Evolutionary conservation across 305 asterid genomes (phyloP), one percentile per base, ranked within the genome.

Genomic region (Fraxinus sp.): DNA sequence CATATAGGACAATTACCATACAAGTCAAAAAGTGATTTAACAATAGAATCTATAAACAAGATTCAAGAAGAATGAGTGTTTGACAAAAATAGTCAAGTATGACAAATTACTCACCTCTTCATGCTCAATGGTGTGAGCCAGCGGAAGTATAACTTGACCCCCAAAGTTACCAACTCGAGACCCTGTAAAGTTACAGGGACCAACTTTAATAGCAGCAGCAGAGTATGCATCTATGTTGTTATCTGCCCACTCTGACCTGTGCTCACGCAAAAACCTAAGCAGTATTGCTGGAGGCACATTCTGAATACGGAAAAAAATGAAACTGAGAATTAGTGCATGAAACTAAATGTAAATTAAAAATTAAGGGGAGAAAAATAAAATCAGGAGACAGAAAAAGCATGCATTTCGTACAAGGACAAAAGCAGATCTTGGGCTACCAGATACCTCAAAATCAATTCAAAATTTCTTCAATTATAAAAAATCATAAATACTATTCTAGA

Each of bases 221-320:
- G 97, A 86, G 85, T 90, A 93, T 74, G 94, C 88, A 84, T 93
- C 95, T 9, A 92, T 87, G 84, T 85, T 91, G 82, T 84, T 93
- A 87, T 93, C 97, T 5, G 97, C 95, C 97, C 97, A 93, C 89
- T 93, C 97, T 20, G 97, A 92, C 46, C 97, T 86, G 85, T 93
- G 97, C 87, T 93, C 97, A 66, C 97, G 86, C 73, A 93, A 81
- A 82, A 93, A 93, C 82, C 95, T 83, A 22, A 93, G 94, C 73
- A 93, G 94, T 80, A 93, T 89, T 11, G 97, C 94, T 14, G 97
- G 97, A 72, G 97, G 92, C 74, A 93, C 97, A 85, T 93, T 92
- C 97, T 93, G 90, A 64, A 86, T 78, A 57, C 81, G 16, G 4
- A n/a, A 43, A 79, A 73, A 79, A n/a, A 28, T 77, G 49, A 79